Percentiles rank a stretch among this genome's conserved stretches.
Conservation (phyloP, 768 basidiomycete genomes). For the Scleroderma bovista region DNA sequence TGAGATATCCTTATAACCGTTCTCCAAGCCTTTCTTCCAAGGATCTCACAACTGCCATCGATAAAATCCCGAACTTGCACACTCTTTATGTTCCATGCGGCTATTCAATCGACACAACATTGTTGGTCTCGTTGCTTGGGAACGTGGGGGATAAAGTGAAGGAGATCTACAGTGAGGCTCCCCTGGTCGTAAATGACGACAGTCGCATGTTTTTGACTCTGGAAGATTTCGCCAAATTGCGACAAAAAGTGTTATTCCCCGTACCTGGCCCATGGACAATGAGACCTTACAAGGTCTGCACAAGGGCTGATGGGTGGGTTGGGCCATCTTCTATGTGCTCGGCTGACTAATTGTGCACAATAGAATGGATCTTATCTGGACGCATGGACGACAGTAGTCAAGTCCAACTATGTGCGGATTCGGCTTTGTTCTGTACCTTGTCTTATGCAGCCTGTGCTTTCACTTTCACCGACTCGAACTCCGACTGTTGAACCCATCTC, state of each 20-base stretch:
- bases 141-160: not conserved
- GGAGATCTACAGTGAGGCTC: not conserved
- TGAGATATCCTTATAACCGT: conserved; percentile 1
- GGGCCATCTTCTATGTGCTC: not conserved
- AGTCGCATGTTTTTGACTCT: conserved; percentile 1
- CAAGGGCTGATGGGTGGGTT: not conserved
- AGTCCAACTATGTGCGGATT: not conserved
- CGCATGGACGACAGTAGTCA: not conserved
- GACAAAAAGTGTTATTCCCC: not conserved
- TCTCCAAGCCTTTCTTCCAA: not conserved
- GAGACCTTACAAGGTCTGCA: not conserved
- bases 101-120: not conserved
- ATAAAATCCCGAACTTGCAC: not conserved
- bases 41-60: not conserved
- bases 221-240: not conserved
- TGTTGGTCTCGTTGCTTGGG: not conserved
- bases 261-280: not conserved
- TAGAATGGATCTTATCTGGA: not conserved
- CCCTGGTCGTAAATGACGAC: not conserved
- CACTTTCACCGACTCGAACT: conserved; percentile 2
- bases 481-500: not conserved
- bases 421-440: not conserved
- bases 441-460: not conserved
- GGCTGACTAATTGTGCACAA: not conserved
- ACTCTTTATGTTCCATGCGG: conserved; percentile 2